Evolutionary conservation across 2,329 filamentous ascomycete species (phyloP).

Genomic region (Pseudogymnoascus sp.): DNA sequence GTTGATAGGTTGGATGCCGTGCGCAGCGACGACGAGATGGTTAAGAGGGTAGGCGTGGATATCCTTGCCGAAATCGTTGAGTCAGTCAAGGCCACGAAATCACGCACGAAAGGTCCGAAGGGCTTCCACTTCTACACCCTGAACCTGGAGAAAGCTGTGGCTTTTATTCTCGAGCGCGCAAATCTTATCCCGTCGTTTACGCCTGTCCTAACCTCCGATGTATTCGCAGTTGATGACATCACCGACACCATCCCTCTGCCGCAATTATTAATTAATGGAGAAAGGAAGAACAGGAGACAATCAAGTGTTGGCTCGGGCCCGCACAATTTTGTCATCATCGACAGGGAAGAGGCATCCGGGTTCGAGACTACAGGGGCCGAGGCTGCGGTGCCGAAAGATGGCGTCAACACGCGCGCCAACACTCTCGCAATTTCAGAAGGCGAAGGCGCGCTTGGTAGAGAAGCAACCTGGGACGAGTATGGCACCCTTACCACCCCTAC

Average conservation of each 20-base stretch:
- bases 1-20: constrained; percentile 63
- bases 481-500: not conserved
- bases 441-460: constrained; percentile 76
- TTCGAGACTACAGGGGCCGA: constrained; percentile 69
- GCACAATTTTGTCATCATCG: constrained; percentile 79
- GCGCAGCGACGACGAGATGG: constrained; percentile 70
- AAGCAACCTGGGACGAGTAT: constrained; percentile 91
- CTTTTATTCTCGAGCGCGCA: constrained; percentile 81
- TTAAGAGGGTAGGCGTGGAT: constrained; percentile 72
- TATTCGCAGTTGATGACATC: constrained; percentile 36
- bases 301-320: constrained; percentile 70
- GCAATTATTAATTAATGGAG: constrained; percentile 44
- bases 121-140: constrained; percentile 98
- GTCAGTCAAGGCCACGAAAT: constrained; percentile 59
- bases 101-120: constrained; percentile 48
- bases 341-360: constrained; percentile 49
- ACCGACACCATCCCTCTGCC: constrained; percentile 32
- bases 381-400: constrained; percentile 65
- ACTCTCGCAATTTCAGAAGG: constrained; percentile 92
- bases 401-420: constrained; percentile 69
- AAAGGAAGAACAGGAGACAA: constrained; percentile 19
- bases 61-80: constrained; percentile 79
- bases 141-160: constrained; percentile 91
- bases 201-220: constrained; percentile 31
- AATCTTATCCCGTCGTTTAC: constrained; percentile 61